phyloP scores from a whole-genome alignment of 805 yeast species.

The Nakazawaea pomicola region DNA sequence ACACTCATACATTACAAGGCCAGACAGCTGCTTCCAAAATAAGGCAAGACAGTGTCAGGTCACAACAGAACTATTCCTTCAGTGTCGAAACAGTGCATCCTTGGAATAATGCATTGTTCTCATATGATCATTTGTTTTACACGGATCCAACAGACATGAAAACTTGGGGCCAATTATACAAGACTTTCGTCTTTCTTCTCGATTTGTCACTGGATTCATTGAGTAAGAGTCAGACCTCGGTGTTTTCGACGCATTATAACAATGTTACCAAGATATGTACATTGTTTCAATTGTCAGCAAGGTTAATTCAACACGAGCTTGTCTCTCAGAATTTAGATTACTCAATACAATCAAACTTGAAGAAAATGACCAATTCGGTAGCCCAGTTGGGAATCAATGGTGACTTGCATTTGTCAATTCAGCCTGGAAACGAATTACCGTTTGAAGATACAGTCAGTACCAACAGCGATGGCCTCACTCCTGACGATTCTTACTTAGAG shows the following conservation, averaged over 20 bases:
- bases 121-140: slow-evolving; percentile 43
- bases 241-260: slow-evolving; percentile 50
- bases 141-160: slow-evolving; percentile 54
- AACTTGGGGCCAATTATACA: slow-evolving; percentile 54
- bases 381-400: slow-evolving; percentile 66
- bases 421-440: slow-evolving; percentile 4
- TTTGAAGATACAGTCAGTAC: slow-evolving; percentile 4
- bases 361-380: slow-evolving; percentile 46
- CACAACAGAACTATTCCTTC: slow-evolving; percentile 5
- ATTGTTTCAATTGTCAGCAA: slow-evolving; percentile 47
- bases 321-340: slow-evolving; percentile 39
- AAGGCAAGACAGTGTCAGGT: slow-evolving; percentile 4
- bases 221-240: slow-evolving; percentile 41
- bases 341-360: slow-evolving; percentile 44
- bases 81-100: background rate
- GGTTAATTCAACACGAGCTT: slow-evolving; percentile 50
- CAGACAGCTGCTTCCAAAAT: slow-evolving; percentile 19
- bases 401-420: slow-evolving; percentile 42
- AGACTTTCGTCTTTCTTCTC: slow-evolving; percentile 41
- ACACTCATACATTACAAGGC: too few relatives aligned
- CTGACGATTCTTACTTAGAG: slow-evolving; percentile 14
- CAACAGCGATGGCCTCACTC: background rate
- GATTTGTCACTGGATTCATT: slow-evolving; percentile 48
- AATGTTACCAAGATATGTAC: slow-evolving; percentile 48
- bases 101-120: slow-evolving; percentile 17